These are phyloP conservation scores for Flueggea neowawraea DNA, from an alignment of 441 rosid genomes.

Conservation along the genomic window DNA sequence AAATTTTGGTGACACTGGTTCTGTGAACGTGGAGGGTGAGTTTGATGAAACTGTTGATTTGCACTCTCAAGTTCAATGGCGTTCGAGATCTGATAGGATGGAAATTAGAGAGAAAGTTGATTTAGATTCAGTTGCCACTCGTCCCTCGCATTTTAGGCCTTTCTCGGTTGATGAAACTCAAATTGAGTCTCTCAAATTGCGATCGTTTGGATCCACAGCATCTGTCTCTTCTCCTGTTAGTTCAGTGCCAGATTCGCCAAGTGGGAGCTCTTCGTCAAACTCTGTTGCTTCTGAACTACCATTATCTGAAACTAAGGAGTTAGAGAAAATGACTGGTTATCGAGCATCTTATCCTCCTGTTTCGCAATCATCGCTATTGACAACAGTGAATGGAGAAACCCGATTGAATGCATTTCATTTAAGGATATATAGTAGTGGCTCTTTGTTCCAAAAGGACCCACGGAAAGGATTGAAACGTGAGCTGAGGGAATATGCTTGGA, in stretches of 20 bases:
- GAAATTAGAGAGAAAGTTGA: conserved; percentile 28
- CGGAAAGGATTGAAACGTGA: conserved; percentile 27
- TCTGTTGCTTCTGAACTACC: conserved; percentile 39
- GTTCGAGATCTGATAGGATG: conserved; percentile 34
- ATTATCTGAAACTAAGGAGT: conserved; percentile 36
- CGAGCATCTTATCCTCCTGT: conserved; percentile 36
- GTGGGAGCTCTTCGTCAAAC: conserved; percentile 38
- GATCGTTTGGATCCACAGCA: conserved; percentile 38
- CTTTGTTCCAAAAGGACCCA: conserved; percentile 30
- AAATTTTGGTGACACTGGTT: conserved; percentile 24
- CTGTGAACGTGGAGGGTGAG: conserved; percentile 32
- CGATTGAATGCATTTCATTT: conserved; percentile 38
- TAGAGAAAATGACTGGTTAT: conserved; percentile 30
- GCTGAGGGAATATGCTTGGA: conserved; percentile 20
- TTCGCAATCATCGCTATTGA: conserved; percentile 25
- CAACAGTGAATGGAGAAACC: conserved; percentile 18
- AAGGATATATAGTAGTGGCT: conserved; percentile 47
- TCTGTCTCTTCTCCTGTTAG: conserved; percentile 42
- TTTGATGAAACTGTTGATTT: conserved; percentile 26
- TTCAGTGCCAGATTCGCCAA: conserved; percentile 37
- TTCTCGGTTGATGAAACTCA: conserved; percentile 56
- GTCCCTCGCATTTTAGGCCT: conserved; percentile 42
- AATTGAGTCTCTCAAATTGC: conserved; percentile 31
- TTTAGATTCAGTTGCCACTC: background rate
- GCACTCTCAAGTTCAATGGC: conserved; percentile 38